phyloP scores from a whole-genome alignment of 2,329 filamentous ascomycete genomes.

The Cercospora citrullina region DNA sequence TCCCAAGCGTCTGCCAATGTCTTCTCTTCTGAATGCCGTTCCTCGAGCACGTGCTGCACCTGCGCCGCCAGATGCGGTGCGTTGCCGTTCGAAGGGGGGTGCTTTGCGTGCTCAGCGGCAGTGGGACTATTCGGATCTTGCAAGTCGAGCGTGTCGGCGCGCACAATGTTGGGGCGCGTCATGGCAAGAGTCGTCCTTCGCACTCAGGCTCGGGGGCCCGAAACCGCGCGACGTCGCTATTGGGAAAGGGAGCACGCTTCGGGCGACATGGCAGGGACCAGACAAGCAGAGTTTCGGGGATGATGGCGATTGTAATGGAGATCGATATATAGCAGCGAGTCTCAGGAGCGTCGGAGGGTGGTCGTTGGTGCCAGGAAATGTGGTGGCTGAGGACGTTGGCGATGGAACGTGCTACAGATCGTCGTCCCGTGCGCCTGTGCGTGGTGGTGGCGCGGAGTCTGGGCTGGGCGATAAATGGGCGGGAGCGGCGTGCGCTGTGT shows the following conservation, averaged over 20 bases:
- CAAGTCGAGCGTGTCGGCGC: constrained; percentile 86
- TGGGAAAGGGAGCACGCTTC: background rate
- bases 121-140: constrained; percentile 82
- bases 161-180: constrained; percentile 30
- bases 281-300: background rate
- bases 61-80: constrained; percentile 84
- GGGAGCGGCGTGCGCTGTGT: background rate
- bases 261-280: constrained; percentile 11
- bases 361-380: constrained; percentile 10
- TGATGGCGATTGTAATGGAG: background rate
- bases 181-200: constrained; percentile 14
- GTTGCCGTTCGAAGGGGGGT: constrained; percentile 56
- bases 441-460: background rate
- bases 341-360: constrained; percentile 7
- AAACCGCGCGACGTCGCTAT: constrained; percentile 7
- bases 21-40: constrained; percentile 70
- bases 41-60: constrained; percentile 75
- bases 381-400: constrained; percentile 14
- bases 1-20: constrained; percentile 59
- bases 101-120: constrained; percentile 73
- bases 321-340: background rate
- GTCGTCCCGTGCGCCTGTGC: background rate
- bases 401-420: constrained; percentile 13
- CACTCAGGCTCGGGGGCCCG: background rate
- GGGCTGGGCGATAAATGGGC: background rate